A percentile compares a stretch with the other conserved stretches of the same genome.
phyloP scores from a whole-genome alignment of 83 land plant genomes.

The Picea abies region DNA sequence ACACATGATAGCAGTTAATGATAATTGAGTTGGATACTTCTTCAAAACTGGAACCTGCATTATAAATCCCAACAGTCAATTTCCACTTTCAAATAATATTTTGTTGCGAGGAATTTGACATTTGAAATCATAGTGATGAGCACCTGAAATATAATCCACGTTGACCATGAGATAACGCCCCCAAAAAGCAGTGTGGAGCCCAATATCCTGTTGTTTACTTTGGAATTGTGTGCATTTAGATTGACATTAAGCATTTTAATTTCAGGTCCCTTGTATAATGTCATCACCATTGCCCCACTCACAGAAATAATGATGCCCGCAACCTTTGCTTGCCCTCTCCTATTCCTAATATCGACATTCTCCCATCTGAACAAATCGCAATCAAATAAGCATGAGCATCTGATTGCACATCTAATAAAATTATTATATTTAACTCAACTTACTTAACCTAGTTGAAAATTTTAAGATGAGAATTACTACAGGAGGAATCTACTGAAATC shows the following conservation, averaged over 20 bases:
- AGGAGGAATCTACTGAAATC: too few relatives aligned
- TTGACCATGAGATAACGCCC: background rate
- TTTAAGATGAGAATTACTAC: too few relatives aligned
- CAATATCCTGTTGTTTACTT: background rate
- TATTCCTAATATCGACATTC: constrained; percentile 10
- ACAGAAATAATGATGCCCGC: constrained; percentile 1
- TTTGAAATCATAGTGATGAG: too few relatives aligned
- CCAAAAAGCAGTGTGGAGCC: background rate
- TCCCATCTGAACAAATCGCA: constrained; percentile 3
- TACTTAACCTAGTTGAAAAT: too few relatives aligned
- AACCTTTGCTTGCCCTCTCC: constrained; percentile 9
- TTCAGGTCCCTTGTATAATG: constrained; percentile 14
- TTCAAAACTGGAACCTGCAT: constrained; percentile 5
- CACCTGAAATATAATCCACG: constrained; percentile 9
- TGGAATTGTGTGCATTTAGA: constrained; percentile 14
- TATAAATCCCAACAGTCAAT: too few relatives aligned
- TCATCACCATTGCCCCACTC: constrained; percentile 18
- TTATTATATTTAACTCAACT: too few relatives aligned
- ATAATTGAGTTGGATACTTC: constrained; percentile 6
- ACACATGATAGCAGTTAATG: background rate
- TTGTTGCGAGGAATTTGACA: too few relatives aligned
- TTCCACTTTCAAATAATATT: too few relatives aligned
- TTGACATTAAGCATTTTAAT: constrained; percentile 15
- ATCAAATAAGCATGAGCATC: too few relatives aligned
- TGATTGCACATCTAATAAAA: too few relatives aligned